Percentiles rank a stretch among this genome's conserved stretches.
Conservation (phyloP, 495 filamentous ascomycete species). For the Talaromyces wortmannii region DNA sequence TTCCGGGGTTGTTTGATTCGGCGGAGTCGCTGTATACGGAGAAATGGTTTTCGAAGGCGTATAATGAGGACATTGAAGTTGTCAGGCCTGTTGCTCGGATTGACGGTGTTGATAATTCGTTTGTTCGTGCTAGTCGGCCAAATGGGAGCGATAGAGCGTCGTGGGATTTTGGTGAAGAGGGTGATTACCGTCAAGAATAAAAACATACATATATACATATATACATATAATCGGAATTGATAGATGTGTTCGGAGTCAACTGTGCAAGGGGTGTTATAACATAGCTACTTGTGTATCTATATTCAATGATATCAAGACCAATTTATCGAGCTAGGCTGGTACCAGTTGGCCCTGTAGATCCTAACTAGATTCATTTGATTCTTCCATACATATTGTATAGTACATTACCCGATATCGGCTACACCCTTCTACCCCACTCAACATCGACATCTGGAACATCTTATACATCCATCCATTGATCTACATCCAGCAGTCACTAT, state of each 20-base stretch:
- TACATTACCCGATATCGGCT: background rate
- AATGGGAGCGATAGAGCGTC: constrained; percentile 28
- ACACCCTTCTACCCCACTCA: background rate
- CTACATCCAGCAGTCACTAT: background rate
- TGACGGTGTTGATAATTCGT: constrained; percentile 32
- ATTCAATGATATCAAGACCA: background rate
- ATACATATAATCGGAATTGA: too few species aligned
- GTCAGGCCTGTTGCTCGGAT: constrained; percentile 30
- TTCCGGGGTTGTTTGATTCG: constrained; percentile 28
- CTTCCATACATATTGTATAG: too few species aligned
- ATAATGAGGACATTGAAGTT: constrained; percentile 32
- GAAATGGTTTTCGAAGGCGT: constrained; percentile 32
- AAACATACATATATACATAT: background rate
- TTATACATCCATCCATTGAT: background rate
- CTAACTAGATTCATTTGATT: too few species aligned
- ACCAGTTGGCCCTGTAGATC: too few species aligned
- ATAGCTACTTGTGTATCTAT: too few species aligned
- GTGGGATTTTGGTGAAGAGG: constrained; percentile 25
- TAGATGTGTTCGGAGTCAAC: background rate
- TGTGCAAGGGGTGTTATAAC: background rate
- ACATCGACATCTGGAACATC: background rate
- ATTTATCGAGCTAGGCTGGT: too few species aligned
- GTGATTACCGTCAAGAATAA: background rate
- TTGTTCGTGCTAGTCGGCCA: constrained; percentile 31
- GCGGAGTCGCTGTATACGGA: constrained; percentile 22